Conservation (phyloP, 768 basidiomycete genomes). For the Tulasnella sp. region DNA sequence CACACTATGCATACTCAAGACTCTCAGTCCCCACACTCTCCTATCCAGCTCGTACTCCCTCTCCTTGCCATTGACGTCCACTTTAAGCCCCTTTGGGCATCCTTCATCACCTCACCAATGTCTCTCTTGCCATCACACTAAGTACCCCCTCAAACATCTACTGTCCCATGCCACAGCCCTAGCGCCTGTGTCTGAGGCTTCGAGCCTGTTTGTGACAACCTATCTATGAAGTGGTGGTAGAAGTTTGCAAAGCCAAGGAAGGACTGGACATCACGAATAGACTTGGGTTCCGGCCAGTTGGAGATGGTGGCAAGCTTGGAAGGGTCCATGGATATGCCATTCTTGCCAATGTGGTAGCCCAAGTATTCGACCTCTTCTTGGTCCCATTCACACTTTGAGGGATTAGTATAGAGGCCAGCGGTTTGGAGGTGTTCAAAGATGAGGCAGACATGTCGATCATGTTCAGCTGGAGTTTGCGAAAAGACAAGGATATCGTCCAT, state of each 20-base stretch:
- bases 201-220: too few relatives aligned
- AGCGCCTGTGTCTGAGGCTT: too few relatives aligned
- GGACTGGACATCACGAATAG: constrained; percentile 20
- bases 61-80: too few relatives aligned
- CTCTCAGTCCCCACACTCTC: too few relatives aligned
- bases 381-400: not conserved
- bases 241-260: constrained; percentile 26
- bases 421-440: constrained; percentile 4
- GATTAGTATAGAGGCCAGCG: not conserved
- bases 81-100: too few relatives aligned
- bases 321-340: constrained; percentile 20
- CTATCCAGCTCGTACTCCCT: too few relatives aligned
- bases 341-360: not conserved
- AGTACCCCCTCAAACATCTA: too few relatives aligned
- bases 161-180: too few relatives aligned
- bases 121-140: too few relatives aligned
- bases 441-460: not conserved
- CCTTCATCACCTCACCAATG: too few relatives aligned
- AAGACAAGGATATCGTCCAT: constrained; percentile 20
- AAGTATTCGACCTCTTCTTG: not conserved
- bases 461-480: constrained; percentile 12
- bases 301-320: constrained; percentile 21
- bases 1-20: too few relatives aligned
- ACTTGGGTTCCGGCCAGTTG: constrained; percentile 22
- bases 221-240: constrained; percentile 24